Percentiles rank a stretch among this genome's conserved stretches.
Conservation (phyloP, 805 yeast species). For the Cyberlindnera americana region DNA sequence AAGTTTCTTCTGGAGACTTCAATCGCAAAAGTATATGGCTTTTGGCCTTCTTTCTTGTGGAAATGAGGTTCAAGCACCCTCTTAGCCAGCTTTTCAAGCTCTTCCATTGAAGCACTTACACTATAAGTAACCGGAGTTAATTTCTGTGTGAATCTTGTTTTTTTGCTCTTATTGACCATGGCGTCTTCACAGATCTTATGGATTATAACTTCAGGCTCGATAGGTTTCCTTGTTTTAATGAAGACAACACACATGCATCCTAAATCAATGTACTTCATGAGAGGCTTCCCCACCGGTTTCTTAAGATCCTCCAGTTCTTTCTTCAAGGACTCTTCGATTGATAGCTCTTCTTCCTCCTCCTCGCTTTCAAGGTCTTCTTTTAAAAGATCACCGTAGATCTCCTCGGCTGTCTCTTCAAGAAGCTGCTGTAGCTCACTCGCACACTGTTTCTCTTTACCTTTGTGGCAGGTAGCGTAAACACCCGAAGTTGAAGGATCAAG, state of each 20-base stretch:
- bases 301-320: slow-evolving; percentile 62
- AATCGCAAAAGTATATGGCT: slow-evolving; percentile 62
- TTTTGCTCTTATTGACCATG: slow-evolving; percentile 45
- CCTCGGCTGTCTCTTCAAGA: slow-evolving; percentile 49
- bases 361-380: slow-evolving; percentile 33
- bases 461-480: slow-evolving; percentile 81
- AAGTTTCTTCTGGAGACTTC: slow-evolving; percentile 78
- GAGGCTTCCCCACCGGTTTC: slow-evolving; percentile 38
- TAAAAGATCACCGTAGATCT: slow-evolving; percentile 16
- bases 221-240: slow-evolving; percentile 73
- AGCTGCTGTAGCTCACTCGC: slow-evolving; percentile 65
- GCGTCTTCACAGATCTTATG: slow-evolving; percentile 60
- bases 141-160: slow-evolving; percentile 72
- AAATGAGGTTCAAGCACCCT: slow-evolving; percentile 67
- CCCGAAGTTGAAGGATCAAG: slow-evolving; percentile 87
- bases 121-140: slow-evolving; percentile 78
- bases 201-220: slow-evolving; percentile 74
- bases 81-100: slow-evolving; percentile 55
- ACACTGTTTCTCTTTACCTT: slow-evolving; percentile 76
- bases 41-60: slow-evolving; percentile 41
- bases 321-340: slow-evolving; percentile 74
- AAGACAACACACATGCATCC: slow-evolving; percentile 84
- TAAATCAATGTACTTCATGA: slow-evolving; percentile 56
- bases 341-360: slow-evolving; percentile 36
- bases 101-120: slow-evolving; percentile 67